Evolutionary conservation across 805 yeast genomes (phyloP), one percentile per base, ranked within the genome.

Genomic region (Grigorovia jiainica): DNA sequence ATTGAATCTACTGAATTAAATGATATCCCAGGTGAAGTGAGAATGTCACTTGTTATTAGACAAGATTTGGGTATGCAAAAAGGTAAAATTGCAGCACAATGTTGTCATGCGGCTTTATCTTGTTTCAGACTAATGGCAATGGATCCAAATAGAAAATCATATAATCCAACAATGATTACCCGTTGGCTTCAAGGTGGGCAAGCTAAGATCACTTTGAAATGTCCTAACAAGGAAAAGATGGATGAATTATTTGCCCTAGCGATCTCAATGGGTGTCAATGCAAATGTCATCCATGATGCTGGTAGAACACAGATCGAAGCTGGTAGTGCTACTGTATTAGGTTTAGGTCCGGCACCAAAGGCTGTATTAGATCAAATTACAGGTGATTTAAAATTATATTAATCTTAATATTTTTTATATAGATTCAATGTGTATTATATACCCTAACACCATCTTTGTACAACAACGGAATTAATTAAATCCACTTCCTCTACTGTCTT

Each of bases 31-130:
- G 94, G 92, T 1, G 92, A 83, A 58, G 85, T 82, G 10, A 68
- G 83, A 53, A 82, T 90, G 95, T 87, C 92, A 0, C 67, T 92
- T 20, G 78, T 87, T 3, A 87, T 92, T 4, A 77, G 98, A 46
- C 83, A 81, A 23, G 98, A 92, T 59, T 66, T 92, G 46, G 80
- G 78, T 34, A 92, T 92, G 97, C 78, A 82, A 25, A 87, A 86
- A 63, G 99, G 99, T 18, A 92, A 92, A 58, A 81, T 85, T 2
- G 97, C 97, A 4, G 98, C 98, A 5, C 99, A 92, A 58, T 90
- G 97, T 62, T 81, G 87, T 31, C 99, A 92, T 66, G 98, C 98
- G n/a, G 94, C 97, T 0, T 71, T 92, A 27, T 89, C 92, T 0
- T 78, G 92, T 51, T 92, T 84, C 63, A 79, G 83, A 54, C 64